Evolutionary conservation across 2,329 filamentous ascomycete species (phyloP).

Genomic region (Meredithiella fracta): DNA sequence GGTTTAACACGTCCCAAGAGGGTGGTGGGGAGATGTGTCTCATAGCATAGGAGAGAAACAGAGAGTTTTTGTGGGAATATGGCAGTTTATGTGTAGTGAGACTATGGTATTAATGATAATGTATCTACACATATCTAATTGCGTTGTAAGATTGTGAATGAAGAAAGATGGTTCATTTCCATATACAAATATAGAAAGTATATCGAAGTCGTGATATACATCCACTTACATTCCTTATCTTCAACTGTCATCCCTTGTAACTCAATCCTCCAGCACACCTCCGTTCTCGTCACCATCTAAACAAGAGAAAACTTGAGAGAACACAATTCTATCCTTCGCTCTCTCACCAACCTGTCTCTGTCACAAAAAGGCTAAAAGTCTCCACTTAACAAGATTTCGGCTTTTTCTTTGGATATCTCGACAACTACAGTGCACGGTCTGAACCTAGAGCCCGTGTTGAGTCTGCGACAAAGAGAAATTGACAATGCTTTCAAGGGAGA

Average conservation of each 20-base stretch:
- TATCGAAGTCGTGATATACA: too few relatives aligned
- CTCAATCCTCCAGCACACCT: too few relatives aligned
- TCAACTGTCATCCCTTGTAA: too few relatives aligned
- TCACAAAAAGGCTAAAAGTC: not conserved
- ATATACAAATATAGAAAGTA: too few relatives aligned
- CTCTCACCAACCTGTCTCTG: not conserved
- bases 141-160: too few relatives aligned
- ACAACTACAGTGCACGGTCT: not conserved
- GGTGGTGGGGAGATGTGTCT: not conserved
- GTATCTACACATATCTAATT: too few relatives aligned
- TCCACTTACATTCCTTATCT: too few relatives aligned
- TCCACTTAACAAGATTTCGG: not conserved
- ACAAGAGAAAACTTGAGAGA: not conserved
- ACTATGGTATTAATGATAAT: too few relatives aligned
- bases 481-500: too few relatives aligned
- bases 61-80: not conserved
- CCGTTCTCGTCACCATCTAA: too few relatives aligned
- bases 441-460: not conserved
- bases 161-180: too few relatives aligned
- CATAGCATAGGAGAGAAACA: not conserved
- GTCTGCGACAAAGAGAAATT: not conserved
- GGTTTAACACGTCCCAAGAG: not conserved
- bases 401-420: not conserved
- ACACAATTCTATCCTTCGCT: not conserved
- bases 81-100: not conserved